phyloP scores from a whole-genome alignment of 2,329 filamentous ascomycete genomes.

The Colletotrichum liaoningense region DNA sequence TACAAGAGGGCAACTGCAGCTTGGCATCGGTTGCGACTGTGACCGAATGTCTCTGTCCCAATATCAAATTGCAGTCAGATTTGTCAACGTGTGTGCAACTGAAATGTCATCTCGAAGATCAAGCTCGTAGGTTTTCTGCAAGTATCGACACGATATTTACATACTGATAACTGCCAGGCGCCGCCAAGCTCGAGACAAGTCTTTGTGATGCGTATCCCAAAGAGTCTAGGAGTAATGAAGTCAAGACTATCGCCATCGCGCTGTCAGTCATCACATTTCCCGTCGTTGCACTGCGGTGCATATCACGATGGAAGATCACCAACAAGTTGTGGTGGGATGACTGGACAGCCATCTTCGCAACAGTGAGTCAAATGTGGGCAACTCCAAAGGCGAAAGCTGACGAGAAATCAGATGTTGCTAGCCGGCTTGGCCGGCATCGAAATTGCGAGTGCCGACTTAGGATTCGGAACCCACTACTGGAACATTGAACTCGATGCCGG shows the following conservation, averaged over 20 bases:
- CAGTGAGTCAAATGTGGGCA: not conserved
- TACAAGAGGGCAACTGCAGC: slow-evolving; percentile 31
- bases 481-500: slow-evolving; percentile 35
- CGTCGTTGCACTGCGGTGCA: slow-evolving; percentile 35
- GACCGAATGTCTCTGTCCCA: slow-evolving; percentile 36
- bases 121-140: slow-evolving; percentile 17
- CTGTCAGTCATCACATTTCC: slow-evolving; percentile 33
- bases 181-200: slow-evolving; percentile 9
- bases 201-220: slow-evolving; percentile 38
- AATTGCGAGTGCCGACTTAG: slow-evolving; percentile 37
- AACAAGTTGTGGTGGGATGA: slow-evolving; percentile 38
- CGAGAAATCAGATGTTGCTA: slow-evolving; percentile 22
- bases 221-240: slow-evolving; percentile 36
- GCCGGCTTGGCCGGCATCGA: slow-evolving; percentile 36
- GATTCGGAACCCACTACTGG: slow-evolving; percentile 41
- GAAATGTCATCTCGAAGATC: slow-evolving; percentile 35
- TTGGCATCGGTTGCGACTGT: slow-evolving; percentile 27
- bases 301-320: slow-evolving; percentile 34
- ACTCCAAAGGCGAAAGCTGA: not conserved
- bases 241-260: slow-evolving; percentile 41
- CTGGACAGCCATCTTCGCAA: slow-evolving; percentile 29
- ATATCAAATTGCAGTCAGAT: slow-evolving; percentile 28
- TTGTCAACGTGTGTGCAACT: slow-evolving; percentile 37
- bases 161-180: not conserved
- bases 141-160: not conserved